These are phyloP conservation scores for Nannochloropsis oceanica DNA, from an alignment of 108 stramenopile species.

Conservation along the genomic window DNA sequence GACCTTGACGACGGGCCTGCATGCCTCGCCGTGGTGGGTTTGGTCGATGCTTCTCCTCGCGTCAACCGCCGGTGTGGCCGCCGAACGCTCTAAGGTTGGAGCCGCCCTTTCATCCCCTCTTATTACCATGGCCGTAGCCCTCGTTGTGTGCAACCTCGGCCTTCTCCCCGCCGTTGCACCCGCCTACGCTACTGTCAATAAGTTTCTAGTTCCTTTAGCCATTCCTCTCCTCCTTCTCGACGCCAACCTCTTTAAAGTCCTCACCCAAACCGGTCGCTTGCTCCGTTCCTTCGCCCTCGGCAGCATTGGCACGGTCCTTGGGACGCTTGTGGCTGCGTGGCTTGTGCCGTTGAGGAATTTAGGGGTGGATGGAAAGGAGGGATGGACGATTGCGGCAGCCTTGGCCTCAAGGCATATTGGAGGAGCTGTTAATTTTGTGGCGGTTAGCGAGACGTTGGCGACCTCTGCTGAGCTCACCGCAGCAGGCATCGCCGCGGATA, in stretches of 20 bases:
- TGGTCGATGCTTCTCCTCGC: background rate
- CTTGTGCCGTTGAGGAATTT: conserved; percentile 49
- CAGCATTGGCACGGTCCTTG: conserved; percentile 57
- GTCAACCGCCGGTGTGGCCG: background rate
- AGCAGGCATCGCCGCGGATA: conserved; percentile 64
- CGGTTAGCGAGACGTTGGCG: conserved; percentile 59
- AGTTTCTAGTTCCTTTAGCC: conserved; percentile 60
- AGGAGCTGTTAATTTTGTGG: conserved; percentile 71
- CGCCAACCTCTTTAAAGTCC: conserved; percentile 47
- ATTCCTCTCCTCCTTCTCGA: conserved; percentile 72
- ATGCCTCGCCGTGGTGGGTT: background rate
- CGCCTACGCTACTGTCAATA: conserved; percentile 15
- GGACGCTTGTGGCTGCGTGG: conserved; percentile 54
- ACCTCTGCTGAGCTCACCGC: conserved; percentile 50
- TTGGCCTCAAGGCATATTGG: conserved; percentile 76
- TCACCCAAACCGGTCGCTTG: conserved; percentile 53
- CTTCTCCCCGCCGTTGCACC: conserved; percentile 7
- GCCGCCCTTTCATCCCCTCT: conserved; percentile 23
- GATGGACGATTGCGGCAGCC: conserved; percentile 63
- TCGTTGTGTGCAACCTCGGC: conserved; percentile 18
- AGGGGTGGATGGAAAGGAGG: conserved; percentile 34
- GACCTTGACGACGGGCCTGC: background rate
- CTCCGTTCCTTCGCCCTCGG: conserved; percentile 59
- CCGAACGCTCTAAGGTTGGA: background rate
- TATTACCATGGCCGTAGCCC: conserved; percentile 19